Base-by-base conservation (phyloP, 805 yeast species). In the Zygotorulaspora sp. region DNA sequence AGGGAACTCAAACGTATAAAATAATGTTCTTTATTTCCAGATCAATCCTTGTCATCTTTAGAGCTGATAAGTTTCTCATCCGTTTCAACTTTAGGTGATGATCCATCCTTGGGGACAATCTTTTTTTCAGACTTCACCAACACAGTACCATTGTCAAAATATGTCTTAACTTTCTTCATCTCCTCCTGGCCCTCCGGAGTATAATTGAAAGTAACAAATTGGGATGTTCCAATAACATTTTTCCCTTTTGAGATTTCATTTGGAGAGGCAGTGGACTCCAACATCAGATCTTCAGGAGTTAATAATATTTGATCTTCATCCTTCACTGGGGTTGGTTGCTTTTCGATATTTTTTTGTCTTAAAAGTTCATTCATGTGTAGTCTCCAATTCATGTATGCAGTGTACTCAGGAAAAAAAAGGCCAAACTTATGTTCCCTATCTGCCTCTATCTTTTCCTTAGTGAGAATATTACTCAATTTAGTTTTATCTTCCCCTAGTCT, bases 341-440 rank as follows among this genome's bases (percentile, higher is more conserved):
- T 17, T 13, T 40, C 30, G 25, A 41, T 41, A 44, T 69, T 65
- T 44, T 70, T 67, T 32, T 59, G 51, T 36, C 63, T 66, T n/a
- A 67, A 51, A n/a, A 68, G 50, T 38, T 68, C 66, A 35, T 62
- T 68, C 76, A 78, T 77, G 27, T 68, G 64, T n/a, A 70, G 58
- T 50, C 71, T 74, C 89, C 92, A 87, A 40, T 73, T 74, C 55
- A 88, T 61, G 44, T 72, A 77, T 23, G 76, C 82, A 18, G 77
- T 77, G 57, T 74, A 80, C 36, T 75, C 80, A 16, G 68, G 67
- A 66, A 86, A 88, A 59, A 72, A 84, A 6, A 69, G 40, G 1
- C 87, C 88, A 40, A 68, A 59, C 23, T 66, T 65, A 31, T 79
- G 75, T 11, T 61, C 54, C 1, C 42, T 44, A 32, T 66, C 66